Evolutionary conservation across 768 basidiomycete genomes (phyloP), one percentile per base, ranked within the genome.

Genomic region (Cystofilobasidium macerans): DNA sequence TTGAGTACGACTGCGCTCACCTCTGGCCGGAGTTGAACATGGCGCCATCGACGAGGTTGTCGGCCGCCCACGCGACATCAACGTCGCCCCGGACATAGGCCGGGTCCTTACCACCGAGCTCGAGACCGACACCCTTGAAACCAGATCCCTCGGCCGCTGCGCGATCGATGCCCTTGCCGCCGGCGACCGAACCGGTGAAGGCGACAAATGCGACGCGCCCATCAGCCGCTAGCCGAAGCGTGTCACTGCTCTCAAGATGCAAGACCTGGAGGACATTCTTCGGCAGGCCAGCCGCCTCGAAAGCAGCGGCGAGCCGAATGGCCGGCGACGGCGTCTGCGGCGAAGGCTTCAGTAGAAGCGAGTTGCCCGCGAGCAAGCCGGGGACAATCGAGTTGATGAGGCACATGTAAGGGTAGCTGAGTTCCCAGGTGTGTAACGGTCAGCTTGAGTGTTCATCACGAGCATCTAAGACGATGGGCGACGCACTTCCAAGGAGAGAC

Each of bases 1-100:
- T 11, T 53, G 38, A 14, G 28, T 24, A 43, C 28, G 11, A 38
- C 14, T 18, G 51, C 20, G 40, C 62, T 16, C 26, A 98, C 69
- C 90, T 93, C 77, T 99, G 95, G 1, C 95, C 95, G 20, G 93
- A 92, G 76, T 98, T 98, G 80, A 91, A 99, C 78, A 93, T 85
- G 5, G 90, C 86, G 86, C 92, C 94, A 76, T 99, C 95, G 1
- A 92, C 92, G 3, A 98, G 82, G 71, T 97, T 86, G 28, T 83
- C 81, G 16, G 84, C 85, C 0, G 91, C 86, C 71, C 87, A 97
- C 14, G 83, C 82, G 0, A 95, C 72, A 76, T 95, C 84, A 0
- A 87, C 90, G 75, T 97, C 94, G 2, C 82, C 77, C 28, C 91
- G 80, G 8, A 99, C 92, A 72, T 97, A 99, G 2, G 94, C 95